Percentiles rank a stretch among this genome's conserved stretches.
phyloP scores from a whole-genome alignment of 2,329 filamentous ascomycete species.

The Trichoderma citrinoviride region DNA sequence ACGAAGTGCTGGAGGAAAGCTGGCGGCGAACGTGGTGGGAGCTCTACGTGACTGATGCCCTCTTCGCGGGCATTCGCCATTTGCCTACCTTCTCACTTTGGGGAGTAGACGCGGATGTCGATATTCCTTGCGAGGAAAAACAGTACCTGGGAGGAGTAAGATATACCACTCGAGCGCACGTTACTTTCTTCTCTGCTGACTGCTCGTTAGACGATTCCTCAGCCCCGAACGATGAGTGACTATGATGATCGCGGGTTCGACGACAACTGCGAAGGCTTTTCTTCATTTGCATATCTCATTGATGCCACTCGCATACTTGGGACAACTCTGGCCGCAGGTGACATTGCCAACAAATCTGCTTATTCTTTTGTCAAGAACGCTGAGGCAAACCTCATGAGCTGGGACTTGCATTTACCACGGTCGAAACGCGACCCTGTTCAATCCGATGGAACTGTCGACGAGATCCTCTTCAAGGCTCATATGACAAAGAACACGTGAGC shows the following conservation, averaged over 20 bases:
- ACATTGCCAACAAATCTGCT: conserved; percentile 40
- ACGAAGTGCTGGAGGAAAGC: conserved; percentile 67
- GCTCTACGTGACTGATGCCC: conserved; percentile 66
- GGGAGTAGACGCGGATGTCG: conserved; percentile 51
- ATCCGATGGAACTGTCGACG: conserved; percentile 64
- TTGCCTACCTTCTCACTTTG: conserved; percentile 63
- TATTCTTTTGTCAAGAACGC: conserved; percentile 22
- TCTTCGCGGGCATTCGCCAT: conserved; percentile 71
- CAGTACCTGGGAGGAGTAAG: conserved; percentile 55
- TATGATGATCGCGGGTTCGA: conserved; percentile 69
- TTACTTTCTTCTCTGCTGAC: not conserved
- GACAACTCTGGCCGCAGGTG: conserved; percentile 45
- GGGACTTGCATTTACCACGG: conserved; percentile 69
- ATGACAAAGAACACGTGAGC: conserved; percentile 59
- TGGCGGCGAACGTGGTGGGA: conserved; percentile 84
- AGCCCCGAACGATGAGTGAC: conserved; percentile 60
- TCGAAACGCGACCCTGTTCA: conserved; percentile 63
- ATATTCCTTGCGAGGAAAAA: conserved; percentile 70
- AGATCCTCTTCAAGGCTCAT: conserved; percentile 79
- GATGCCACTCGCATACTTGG: conserved; percentile 72
- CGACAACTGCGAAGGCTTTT: conserved; percentile 63
- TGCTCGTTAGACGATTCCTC: not conserved
- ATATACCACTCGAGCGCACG: conserved; percentile 22
- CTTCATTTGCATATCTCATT: conserved; percentile 74
- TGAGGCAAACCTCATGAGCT: conserved; percentile 57